Evolutionary conservation across 2,329 filamentous ascomycete genomes (phyloP).

Genomic region (Sclerotinia minor): DNA sequence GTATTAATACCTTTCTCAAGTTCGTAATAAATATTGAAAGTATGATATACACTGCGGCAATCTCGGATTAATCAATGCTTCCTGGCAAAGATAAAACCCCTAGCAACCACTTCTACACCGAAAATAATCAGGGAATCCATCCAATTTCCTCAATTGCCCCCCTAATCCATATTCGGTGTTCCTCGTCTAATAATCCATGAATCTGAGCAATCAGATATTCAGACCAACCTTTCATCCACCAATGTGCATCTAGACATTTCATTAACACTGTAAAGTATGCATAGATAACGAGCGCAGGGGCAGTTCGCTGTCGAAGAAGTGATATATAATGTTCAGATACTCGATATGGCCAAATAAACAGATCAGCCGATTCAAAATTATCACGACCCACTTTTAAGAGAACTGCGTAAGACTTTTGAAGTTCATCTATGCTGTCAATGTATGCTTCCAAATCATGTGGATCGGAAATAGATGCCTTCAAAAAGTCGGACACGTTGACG

Average conservation of each 20-base stretch:
- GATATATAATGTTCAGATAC: slow-evolving; percentile 44
- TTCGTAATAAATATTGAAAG: background rate
- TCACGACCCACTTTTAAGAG: slow-evolving; percentile 29
- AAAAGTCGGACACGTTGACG: slow-evolving; percentile 28
- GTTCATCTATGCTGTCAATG: slow-evolving; percentile 40
- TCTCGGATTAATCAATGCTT: too few species aligned
- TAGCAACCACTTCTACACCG: too few species aligned
- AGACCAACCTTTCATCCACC: slow-evolving; percentile 46
- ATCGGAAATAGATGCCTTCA: slow-evolving; percentile 32
- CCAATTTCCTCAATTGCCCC: slow-evolving; percentile 42
- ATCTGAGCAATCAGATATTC: slow-evolving; percentile 42
- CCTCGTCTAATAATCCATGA: slow-evolving; percentile 43
- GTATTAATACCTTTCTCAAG: too few species aligned
- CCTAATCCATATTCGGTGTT: slow-evolving; percentile 44
- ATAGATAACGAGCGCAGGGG: slow-evolving; percentile 43
- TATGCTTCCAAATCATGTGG: slow-evolving; percentile 38
- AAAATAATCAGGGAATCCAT: slow-evolving; percentile 31
- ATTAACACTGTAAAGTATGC: slow-evolving; percentile 43
- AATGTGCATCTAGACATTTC: slow-evolving; percentile 41
- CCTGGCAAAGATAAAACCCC: background rate
- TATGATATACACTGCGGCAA: background rate
- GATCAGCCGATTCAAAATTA: slow-evolving; percentile 43
- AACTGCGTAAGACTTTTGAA: slow-evolving; percentile 42
- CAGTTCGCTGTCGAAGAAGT: slow-evolving; percentile 42
- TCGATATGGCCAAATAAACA: slow-evolving; percentile 46